These are phyloP conservation scores for Suillus luteus DNA, from an alignment of 768 basidiomycete species.

Conservation along the genomic window DNA sequence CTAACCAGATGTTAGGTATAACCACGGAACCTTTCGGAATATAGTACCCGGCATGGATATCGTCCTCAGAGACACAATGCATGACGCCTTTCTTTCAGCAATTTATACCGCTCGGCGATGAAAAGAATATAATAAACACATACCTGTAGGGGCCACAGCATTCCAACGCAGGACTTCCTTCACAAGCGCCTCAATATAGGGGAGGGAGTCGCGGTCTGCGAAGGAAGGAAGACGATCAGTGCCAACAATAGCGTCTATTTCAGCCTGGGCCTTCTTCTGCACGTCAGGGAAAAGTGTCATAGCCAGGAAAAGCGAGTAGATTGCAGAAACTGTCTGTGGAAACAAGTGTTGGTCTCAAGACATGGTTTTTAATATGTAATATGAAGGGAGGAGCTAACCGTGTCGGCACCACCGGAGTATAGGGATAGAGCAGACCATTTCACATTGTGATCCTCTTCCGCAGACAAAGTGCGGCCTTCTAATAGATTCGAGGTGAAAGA, in stretches of 20 bases:
- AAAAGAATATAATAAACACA: slow-evolving; percentile 43
- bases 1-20: slow-evolving; percentile 28
- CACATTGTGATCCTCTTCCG: neutral
- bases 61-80: slow-evolving; percentile 58
- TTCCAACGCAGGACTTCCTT: slow-evolving; percentile 58
- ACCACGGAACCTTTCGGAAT: slow-evolving; percentile 50
- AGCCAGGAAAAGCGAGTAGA: slow-evolving; percentile 64
- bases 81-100: slow-evolving; percentile 27
- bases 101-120: slow-evolving; percentile 35
- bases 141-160: slow-evolving; percentile 41
- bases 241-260: slow-evolving; percentile 63
- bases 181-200: slow-evolving; percentile 60
- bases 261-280: slow-evolving; percentile 59
- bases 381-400: slow-evolving; percentile 27
- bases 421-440: slow-evolving; percentile 43
- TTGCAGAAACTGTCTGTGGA: slow-evolving; percentile 58
- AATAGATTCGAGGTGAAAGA: slow-evolving; percentile 56
- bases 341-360: slow-evolving; percentile 6
- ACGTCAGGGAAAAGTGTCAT: slow-evolving; percentile 58
- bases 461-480: slow-evolving; percentile 38
- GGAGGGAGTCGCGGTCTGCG: slow-evolving; percentile 56
- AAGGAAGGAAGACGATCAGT: slow-evolving; percentile 61
- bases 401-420: slow-evolving; percentile 56
- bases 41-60: slow-evolving; percentile 60
- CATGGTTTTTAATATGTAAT: neutral